Evolutionary conservation across 2,329 filamentous ascomycete species (phyloP).

Genomic region (Fusarium continuum): DNA sequence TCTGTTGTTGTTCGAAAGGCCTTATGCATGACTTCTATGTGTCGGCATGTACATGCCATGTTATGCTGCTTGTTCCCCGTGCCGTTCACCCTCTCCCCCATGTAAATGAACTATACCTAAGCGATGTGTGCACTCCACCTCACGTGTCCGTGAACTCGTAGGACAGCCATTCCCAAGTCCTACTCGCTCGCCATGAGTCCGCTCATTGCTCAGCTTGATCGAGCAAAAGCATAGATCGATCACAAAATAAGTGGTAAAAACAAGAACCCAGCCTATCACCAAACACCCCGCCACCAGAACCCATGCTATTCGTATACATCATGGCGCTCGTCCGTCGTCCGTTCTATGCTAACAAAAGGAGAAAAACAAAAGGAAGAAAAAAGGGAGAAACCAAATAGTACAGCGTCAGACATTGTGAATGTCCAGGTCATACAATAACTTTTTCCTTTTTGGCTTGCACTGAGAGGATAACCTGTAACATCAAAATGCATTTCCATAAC

Average conservation of each 20-base stretch:
- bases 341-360: slow-evolving; percentile 14
- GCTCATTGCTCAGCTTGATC: neutral
- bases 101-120: neutral
- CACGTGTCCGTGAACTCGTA: neutral
- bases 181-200: neutral
- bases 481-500: neutral
- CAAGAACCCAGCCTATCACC: neutral
- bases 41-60: slow-evolving; percentile 13
- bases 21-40: slow-evolving; percentile 9
- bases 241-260: slow-evolving; percentile 3
- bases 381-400: neutral
- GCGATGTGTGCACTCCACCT: neutral
- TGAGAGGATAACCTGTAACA: neutral
- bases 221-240: neutral
- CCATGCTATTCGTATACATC: slow-evolving; percentile 37
- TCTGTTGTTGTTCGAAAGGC: slow-evolving; percentile 3
- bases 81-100: neutral
- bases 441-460: slow-evolving; percentile 16
- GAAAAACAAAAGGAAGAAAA: neutral
- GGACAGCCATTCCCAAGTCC: neutral
- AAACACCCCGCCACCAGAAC: slow-evolving; percentile 27
- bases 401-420: slow-evolving; percentile 2
- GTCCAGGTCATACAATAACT: neutral
- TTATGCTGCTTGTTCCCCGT: too few relatives aligned
- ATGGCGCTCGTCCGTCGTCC: slow-evolving; percentile 25